These are phyloP conservation scores for Przewalskia tangutica DNA, from an alignment of 257 asterid genomes.

Conservation along the genomic window DNA sequence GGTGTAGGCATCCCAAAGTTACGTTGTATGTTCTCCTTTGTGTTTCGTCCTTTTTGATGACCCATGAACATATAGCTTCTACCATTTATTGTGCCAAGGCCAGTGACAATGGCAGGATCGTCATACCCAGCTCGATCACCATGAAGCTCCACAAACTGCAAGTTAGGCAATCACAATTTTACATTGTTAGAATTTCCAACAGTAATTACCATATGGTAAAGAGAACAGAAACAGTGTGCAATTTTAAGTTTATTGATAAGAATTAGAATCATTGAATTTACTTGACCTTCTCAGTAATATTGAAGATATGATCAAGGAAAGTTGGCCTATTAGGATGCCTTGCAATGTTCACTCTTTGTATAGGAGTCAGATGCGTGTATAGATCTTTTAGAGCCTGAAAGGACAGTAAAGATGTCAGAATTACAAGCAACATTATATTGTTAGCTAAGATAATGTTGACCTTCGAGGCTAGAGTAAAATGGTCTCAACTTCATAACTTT, in stretches of 20 bases:
- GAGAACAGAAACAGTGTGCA: not conserved
- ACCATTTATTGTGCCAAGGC: conserved; percentile 80
- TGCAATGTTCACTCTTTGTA: conserved; percentile 79
- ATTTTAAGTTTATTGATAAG: not conserved
- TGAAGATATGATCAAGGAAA: conserved; percentile 79
- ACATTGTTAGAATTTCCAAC: not conserved
- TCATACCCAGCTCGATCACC: conserved; percentile 92
- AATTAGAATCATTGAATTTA: conserved; percentile 4
- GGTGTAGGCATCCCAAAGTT: conserved; percentile 99
- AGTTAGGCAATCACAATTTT: not conserved
- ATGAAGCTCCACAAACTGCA: conserved; percentile 89
- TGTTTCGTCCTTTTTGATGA: conserved; percentile 84
- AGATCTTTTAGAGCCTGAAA: conserved; percentile 77
- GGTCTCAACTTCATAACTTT: not conserved
- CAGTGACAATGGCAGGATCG: conserved; percentile 87
- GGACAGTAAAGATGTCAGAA: not conserved
- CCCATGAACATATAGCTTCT: conserved; percentile 85
- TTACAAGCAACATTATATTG: not conserved
- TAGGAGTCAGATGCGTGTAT: conserved; percentile 65
- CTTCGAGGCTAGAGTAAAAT: not conserved
- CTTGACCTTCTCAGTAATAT: conserved; percentile 72
- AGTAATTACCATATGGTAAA: not conserved
- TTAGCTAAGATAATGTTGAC: not conserved
- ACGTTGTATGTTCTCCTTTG: conserved; percentile 80
- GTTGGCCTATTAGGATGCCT: conserved; percentile 88